phyloP scores from a whole-genome alignment of 2,329 filamentous ascomycete species.

The Penicillium sclerotiorum region DNA sequence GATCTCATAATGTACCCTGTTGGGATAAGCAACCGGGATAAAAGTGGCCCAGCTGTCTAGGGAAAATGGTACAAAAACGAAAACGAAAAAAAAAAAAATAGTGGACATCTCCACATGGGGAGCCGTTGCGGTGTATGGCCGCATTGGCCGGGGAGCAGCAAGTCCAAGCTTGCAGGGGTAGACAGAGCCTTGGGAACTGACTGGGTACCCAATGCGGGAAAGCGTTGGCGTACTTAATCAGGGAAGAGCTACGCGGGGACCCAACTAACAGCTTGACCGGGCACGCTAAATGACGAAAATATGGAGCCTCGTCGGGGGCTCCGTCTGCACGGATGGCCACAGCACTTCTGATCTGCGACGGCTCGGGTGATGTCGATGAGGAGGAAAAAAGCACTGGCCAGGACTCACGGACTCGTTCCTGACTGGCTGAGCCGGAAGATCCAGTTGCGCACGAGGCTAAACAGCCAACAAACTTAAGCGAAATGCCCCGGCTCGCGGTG shows the following conservation, averaged over 20 bases:
- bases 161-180: background rate
- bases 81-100: no score
- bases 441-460: background rate
- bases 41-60: no score
- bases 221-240: background rate
- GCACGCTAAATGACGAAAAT: no score
- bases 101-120: background rate
- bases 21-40: background rate
- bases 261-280: no score
- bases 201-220: no score
- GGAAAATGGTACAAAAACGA: no score
- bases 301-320: background rate
- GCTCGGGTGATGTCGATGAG: constrained; percentile 1
- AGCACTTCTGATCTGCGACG: constrained; percentile 11
- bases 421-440: background rate
- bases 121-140: constrained; percentile 3
- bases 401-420: background rate
- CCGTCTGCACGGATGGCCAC: background rate
- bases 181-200: background rate
- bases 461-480: background rate
- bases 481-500: background rate
- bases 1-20: no score
- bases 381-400: constrained; percentile 1
- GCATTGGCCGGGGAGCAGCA: background rate
- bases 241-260: background rate